phyloP scores from a whole-genome alignment of 163 green algal species.

The Scenedesmus sp. region DNA sequence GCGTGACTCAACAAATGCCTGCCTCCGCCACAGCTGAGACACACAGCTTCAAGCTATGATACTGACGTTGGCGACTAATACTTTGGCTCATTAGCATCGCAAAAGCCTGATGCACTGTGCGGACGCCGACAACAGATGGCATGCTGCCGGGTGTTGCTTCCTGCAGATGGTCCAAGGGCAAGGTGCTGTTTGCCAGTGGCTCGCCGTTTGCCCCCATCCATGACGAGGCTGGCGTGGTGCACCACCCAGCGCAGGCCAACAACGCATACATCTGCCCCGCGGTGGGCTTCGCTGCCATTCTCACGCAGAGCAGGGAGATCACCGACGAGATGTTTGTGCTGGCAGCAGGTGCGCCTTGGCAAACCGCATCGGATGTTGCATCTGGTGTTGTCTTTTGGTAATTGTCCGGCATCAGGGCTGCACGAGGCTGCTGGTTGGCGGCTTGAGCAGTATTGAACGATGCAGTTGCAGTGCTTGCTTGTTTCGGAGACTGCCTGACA shows the following conservation, averaged over 20 bases:
- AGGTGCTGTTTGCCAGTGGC: conserved; percentile 89
- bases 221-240: neutral
- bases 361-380: neutral
- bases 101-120: no score
- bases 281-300: conserved; percentile 53
- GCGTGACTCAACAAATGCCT: no score
- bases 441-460: no score
- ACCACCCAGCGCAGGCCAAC: conserved; percentile 81
- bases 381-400: neutral
- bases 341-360: conserved; percentile 58
- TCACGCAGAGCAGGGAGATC: conserved; percentile 55
- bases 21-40: no score
- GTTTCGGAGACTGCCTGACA: no score
- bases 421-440: no score
- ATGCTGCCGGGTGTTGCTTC: neutral
- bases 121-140: neutral
- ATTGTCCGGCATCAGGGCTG: neutral
- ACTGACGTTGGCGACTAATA: no score
- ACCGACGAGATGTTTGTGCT: conserved; percentile 68
- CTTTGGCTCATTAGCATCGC: no score
- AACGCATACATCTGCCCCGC: conserved; percentile 86
- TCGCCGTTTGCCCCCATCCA: conserved; percentile 81
- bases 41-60: no score
- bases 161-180: conserved; percentile 70
- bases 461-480: no score